phyloP scores from a whole-genome alignment of 2,329 filamentous ascomycete species.

The Aureobasidium lini region DNA sequence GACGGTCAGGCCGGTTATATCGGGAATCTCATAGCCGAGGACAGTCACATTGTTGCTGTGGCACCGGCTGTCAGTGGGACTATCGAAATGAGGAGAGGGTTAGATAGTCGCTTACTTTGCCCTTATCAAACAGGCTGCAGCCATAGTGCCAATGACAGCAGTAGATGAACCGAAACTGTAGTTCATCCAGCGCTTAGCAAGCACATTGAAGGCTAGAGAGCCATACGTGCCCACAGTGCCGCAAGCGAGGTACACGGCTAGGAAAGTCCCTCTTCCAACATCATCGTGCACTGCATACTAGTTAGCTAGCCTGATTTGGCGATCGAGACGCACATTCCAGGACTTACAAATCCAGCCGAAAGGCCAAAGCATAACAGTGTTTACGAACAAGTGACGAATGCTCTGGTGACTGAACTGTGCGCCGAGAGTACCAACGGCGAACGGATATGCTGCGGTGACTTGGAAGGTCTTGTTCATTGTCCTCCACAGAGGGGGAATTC shows the following conservation, averaged over 20 bases:
- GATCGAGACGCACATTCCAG: neutral
- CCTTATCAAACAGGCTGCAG: conserved; percentile 46
- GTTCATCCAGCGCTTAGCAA: conserved; percentile 35
- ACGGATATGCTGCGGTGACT: conserved; percentile 56
- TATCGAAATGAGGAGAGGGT: neutral
- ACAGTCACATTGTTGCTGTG: conserved; percentile 22
- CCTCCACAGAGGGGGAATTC: conserved; percentile 56
- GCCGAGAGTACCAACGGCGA: conserved; percentile 53
- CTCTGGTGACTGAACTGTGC: conserved; percentile 63
- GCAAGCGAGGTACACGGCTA: conserved; percentile 57
- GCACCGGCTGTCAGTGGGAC: neutral
- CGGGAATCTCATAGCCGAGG: conserved; percentile 25
- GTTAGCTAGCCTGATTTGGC: neutral
- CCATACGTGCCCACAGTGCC: conserved; percentile 53
- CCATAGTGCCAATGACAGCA: conserved; percentile 53
- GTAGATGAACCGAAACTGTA: conserved; percentile 62
- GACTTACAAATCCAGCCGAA: conserved; percentile 51
- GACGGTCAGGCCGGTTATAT: conserved; percentile 29
- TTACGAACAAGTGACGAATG: conserved; percentile 52
- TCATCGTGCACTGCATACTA: conserved; percentile 55
- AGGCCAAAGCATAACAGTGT: conserved; percentile 59
- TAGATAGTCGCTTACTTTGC: conserved; percentile 8
- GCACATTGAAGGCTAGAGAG: conserved; percentile 45
- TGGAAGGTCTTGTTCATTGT: conserved; percentile 63
- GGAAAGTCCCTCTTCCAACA: conserved; percentile 59